Evolutionary conservation across 306 rosid genomes (phyloP).

Genomic region (Ceratonia siliqua): DNA sequence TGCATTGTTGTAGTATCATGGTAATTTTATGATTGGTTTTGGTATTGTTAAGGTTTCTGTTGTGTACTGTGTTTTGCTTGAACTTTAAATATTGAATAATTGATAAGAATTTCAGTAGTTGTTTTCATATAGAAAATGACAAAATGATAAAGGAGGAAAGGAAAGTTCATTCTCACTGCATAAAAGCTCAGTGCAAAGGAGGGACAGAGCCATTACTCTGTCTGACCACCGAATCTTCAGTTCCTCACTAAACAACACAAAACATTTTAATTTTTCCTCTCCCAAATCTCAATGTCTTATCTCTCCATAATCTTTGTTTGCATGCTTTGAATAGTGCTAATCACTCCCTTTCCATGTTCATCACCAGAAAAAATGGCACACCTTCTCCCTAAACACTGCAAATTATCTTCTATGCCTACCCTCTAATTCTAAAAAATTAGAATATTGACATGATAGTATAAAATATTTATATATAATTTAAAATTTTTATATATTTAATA

Average conservation of each 20-base stretch:
- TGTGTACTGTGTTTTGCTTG: conserved; percentile 31
- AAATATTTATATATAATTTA: not conserved
- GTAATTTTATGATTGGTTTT: conserved; percentile 38
- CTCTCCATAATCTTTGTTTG: conserved; percentile 50
- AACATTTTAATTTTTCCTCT: conserved; percentile 40
- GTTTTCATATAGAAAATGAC: conserved; percentile 68
- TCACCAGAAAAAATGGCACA: conserved; percentile 1
- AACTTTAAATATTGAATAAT: conserved; percentile 33
- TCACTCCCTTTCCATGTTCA: conserved; percentile 49
- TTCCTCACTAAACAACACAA: conserved; percentile 61
- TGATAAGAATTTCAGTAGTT: conserved; percentile 48
- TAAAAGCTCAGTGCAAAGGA: conserved; percentile 38
- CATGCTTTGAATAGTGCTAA: conserved; percentile 52
- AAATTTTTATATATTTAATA: no score
- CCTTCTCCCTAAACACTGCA: not conserved
- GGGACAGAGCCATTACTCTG: conserved; percentile 65
- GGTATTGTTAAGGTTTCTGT: conserved; percentile 41
- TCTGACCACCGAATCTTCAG: conserved; percentile 68
- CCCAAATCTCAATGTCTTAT: conserved; percentile 48
- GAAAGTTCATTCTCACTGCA: conserved; percentile 89
- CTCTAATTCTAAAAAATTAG: conserved; percentile 3
- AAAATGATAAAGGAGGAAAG: conserved; percentile 54
- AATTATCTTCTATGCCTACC: not conserved
- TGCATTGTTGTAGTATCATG: not conserved
- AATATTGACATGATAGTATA: no score